Conservation (phyloP, 2,329 filamentous ascomycete species). For the Fusarium siculi region DNA sequence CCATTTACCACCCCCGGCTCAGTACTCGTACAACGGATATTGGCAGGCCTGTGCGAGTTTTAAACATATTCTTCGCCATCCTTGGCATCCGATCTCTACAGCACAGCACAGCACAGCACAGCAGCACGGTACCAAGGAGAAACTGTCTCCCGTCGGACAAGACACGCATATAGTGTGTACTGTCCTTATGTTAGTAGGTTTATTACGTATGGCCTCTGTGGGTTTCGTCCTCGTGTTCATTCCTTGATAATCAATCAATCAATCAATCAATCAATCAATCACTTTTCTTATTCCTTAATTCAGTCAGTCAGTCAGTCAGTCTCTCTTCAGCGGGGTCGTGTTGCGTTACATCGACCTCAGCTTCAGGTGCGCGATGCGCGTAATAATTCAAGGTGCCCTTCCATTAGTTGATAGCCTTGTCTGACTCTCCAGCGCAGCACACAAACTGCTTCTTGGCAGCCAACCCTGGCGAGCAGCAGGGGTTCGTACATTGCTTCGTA, state of each 20-base stretch:
- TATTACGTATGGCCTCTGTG: neutral
- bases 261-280: neutral
- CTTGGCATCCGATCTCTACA: constrained; percentile 45
- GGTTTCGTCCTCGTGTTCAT: neutral
- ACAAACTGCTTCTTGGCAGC: constrained; percentile 12
- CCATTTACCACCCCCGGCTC: neutral
- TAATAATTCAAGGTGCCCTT: constrained; percentile 11
- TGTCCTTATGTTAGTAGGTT: neutral
- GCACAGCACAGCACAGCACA: neutral
- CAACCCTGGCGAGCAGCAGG: constrained; percentile 18
- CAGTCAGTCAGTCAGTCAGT: neutral
- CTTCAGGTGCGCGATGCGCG: constrained; percentile 41
- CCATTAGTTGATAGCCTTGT: constrained; percentile 10
- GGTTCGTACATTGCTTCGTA: constrained; percentile 15
- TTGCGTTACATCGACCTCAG: constrained; percentile 45
- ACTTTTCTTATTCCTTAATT: constrained; percentile 2
- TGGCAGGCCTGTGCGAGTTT: constrained; percentile 32
- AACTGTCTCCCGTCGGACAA: constrained; percentile 12
- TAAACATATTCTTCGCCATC: constrained; percentile 7
- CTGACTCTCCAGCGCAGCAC: constrained; percentile 1
- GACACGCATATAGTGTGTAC: neutral
- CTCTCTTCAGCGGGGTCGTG: constrained; percentile 31
- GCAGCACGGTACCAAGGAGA: neutral
- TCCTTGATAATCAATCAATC: neutral
- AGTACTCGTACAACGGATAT: constrained; percentile 22